These are phyloP conservation scores for Colletotrichum gigasporum DNA, from an alignment of 2,329 filamentous ascomycete species.

Conservation along the genomic window DNA sequence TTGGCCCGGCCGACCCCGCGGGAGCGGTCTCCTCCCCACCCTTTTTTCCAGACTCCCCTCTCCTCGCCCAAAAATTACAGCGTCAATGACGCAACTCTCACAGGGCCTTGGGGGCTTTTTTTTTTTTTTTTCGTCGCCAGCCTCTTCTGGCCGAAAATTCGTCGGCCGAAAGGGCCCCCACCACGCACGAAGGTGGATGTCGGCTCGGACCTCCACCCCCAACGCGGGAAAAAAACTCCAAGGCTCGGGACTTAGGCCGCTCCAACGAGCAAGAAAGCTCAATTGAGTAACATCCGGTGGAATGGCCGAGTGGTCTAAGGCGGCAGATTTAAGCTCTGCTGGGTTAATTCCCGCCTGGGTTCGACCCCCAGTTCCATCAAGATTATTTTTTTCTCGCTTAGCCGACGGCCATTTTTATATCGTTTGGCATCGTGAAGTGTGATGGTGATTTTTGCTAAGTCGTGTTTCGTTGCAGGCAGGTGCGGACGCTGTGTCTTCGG, in stretches of 20 bases:
- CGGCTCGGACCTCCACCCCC: neutral
- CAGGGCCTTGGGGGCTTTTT: too few relatives aligned
- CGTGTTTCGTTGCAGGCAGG: too few relatives aligned
- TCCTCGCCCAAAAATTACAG: too few relatives aligned
- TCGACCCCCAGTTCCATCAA: conserved; percentile 31
- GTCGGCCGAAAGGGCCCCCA: neutral
- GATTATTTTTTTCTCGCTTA: neutral
- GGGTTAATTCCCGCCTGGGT: conserved; percentile 31
- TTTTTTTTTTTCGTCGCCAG: too few relatives aligned
- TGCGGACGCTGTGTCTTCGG: too few relatives aligned
- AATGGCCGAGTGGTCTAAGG: conserved; percentile 32
- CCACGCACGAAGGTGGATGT: neutral
- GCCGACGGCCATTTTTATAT: neutral
- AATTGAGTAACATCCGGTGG: conserved; percentile 11
- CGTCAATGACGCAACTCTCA: too few relatives aligned
- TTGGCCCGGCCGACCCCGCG: too few relatives aligned
- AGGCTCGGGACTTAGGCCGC: too few relatives aligned
- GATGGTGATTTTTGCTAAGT: neutral
- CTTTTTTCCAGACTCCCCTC: too few relatives aligned
- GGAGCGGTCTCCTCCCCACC: too few relatives aligned
- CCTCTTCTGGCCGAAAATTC: too few relatives aligned
- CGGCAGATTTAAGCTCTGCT: conserved; percentile 32
- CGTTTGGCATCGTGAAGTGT: neutral
- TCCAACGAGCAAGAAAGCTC: neutral
- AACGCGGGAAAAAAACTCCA: neutral